A percentile compares a stretch with the other conserved stretches of the same genome.
Evolutionary conservation across 345 rosid species (phyloP).

Genomic region (Erodium maritimum): DNA sequence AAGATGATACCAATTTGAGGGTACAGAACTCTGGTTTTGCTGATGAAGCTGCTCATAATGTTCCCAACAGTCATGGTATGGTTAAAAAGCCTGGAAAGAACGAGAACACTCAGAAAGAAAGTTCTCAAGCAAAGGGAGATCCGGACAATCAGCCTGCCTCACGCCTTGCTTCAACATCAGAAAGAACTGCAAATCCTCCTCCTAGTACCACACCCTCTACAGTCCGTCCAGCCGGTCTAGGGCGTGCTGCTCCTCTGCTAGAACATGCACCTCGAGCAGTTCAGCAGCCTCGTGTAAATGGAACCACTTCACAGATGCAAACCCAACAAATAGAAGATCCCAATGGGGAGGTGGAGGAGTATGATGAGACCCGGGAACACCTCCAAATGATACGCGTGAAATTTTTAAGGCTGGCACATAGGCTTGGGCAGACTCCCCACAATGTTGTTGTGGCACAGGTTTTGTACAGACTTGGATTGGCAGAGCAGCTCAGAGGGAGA

Average conservation of each 20-base stretch:
- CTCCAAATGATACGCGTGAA: conserved; percentile 97
- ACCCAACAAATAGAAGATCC: conserved; percentile 69
- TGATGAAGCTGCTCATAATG: conserved; percentile 18
- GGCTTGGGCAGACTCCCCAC: conserved; percentile 98
- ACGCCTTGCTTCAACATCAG: conserved; percentile 26
- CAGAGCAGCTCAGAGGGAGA: conserved; percentile 95
- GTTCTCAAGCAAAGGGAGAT: conserved; percentile 16
- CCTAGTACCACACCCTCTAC: conserved; percentile 17
- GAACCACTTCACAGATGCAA: conserved; percentile 40
- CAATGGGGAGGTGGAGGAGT: conserved; percentile 63
- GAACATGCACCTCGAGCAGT: conserved; percentile 64
- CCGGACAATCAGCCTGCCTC: conserved; percentile 13
- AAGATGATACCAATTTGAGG: conserved; percentile 11
- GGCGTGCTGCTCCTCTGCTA: conserved; percentile 70
- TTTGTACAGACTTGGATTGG: conserved; percentile 87
- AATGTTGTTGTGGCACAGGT: conserved; percentile 99
- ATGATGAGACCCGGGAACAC: conserved; percentile 89
- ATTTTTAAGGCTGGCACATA: conserved; percentile 88
- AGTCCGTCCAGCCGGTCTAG: conserved; percentile 88
- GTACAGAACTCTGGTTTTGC: conserved; percentile 4
- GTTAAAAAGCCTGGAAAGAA: conserved; percentile 21
- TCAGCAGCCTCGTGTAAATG: conserved; percentile 73
- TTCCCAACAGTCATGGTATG: conserved; percentile 15
- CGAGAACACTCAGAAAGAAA: conserved; percentile 14
- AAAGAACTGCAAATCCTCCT: conserved; percentile 20